Percentiles rank a stretch among this genome's conserved stretches.
Evolutionary conservation across 169 alveolate genomes (phyloP).

Genomic region (Plasmodium gaboni): DNA sequence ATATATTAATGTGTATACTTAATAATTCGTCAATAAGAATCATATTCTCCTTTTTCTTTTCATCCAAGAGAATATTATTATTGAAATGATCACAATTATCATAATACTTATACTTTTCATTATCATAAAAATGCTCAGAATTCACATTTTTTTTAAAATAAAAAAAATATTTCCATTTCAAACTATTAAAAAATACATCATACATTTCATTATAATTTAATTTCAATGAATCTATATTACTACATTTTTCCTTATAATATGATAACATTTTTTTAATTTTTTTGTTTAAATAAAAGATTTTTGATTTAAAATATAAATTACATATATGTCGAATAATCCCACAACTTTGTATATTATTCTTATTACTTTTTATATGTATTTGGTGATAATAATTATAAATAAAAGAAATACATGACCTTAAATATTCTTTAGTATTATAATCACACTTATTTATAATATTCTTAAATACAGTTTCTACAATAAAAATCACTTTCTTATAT

Average conservation of each 20-base stretch:
- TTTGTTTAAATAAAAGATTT: conserved; percentile 55
- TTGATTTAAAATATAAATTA: conserved; percentile 40
- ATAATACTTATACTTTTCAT: background rate
- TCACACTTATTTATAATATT: conserved; percentile 60
- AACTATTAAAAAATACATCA: conserved; percentile 10
- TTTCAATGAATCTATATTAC: conserved; percentile 35
- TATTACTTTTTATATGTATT: conserved; percentile 33
- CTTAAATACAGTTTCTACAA: conserved; percentile 32
- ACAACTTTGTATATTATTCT: conserved; percentile 64
- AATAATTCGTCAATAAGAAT: conserved; percentile 42
- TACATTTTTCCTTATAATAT: conserved; percentile 28
- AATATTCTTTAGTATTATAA: conserved; percentile 76
- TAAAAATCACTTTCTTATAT: conserved; percentile 48
- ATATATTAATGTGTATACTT: conserved; percentile 51
- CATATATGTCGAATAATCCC: conserved; percentile 52
- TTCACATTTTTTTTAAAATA: conserved; percentile 6
- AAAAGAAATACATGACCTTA: conserved; percentile 65
- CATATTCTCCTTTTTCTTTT: background rate
- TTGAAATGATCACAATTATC: background rate
- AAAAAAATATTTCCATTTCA: conserved; percentile 46
- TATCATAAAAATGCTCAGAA: background rate
- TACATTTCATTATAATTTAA: conserved; percentile 30
- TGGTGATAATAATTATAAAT: conserved; percentile 75
- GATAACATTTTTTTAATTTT: conserved; percentile 55
- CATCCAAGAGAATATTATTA: background rate